Percentiles rank a stretch among this genome's conserved stretches.
Evolutionary conservation across 1,284 basidiomycete genomes (phyloP).

Genomic region (Papiliotrema fonsecae): DNA sequence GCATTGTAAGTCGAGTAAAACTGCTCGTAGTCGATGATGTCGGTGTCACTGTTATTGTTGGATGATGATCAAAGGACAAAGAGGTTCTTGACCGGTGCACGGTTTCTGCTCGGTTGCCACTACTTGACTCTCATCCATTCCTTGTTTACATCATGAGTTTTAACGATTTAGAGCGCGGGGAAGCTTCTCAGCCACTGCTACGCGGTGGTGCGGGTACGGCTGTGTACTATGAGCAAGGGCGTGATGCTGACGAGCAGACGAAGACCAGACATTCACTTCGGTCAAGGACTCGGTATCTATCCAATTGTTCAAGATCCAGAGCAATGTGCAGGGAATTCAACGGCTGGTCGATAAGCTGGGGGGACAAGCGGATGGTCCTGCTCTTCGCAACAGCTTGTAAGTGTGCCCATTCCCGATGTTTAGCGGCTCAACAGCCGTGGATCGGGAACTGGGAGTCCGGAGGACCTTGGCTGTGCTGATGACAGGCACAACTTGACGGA

Average conservation of each 20-base stretch:
- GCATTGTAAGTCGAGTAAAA: too few species aligned
- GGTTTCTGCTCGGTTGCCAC: too few species aligned
- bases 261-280: slow-evolving; percentile 56
- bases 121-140: slow-evolving; percentile 2
- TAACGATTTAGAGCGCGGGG: slow-evolving; percentile 52
- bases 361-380: slow-evolving; percentile 65
- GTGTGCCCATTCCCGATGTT: too few species aligned
- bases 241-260: slow-evolving; percentile 16
- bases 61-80: too few species aligned
- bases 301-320: slow-evolving; percentile 98
- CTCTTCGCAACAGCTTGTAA: slow-evolving; percentile 54
- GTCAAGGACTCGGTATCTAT: slow-evolving; percentile 83
- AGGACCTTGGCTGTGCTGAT: not conserved
- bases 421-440: too few species aligned
- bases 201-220: slow-evolving; percentile 11
- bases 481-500: slow-evolving; percentile 73
- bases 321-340: slow-evolving; percentile 91
- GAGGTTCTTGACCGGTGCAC: too few species aligned
- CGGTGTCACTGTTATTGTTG: too few species aligned
- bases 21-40: too few species aligned
- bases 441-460: not conserved
- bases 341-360: slow-evolving; percentile 89
- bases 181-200: slow-evolving; percentile 31
- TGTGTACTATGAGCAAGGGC: not conserved
- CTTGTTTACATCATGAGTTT: slow-evolving; percentile 46